These are phyloP conservation scores for Bipolaris bicolor DNA, from an alignment of 2,329 filamentous ascomycete genomes.

Conservation along the genomic window DNA sequence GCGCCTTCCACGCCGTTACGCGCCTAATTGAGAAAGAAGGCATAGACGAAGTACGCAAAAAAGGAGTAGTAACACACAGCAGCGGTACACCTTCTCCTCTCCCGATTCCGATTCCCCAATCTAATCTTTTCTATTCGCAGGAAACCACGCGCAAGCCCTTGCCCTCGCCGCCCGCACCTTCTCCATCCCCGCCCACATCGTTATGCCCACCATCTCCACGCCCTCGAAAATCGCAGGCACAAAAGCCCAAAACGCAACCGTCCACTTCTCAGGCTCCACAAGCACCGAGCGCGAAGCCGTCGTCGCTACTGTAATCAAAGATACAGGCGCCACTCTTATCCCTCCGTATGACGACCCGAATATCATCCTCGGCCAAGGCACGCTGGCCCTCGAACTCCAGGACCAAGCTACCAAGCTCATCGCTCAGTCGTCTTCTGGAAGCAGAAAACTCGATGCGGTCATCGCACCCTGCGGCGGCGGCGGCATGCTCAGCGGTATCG, in stretches of 20 bases:
- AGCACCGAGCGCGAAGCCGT: conserved; percentile 80
- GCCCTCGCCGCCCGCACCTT: conserved; percentile 79
- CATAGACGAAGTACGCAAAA: conserved; percentile 55
- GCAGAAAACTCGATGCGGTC: conserved; percentile 57
- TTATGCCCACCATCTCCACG: conserved; percentile 88
- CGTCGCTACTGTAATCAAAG: conserved; percentile 68
- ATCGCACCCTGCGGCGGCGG: conserved; percentile 87
- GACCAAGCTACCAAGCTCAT: conserved; percentile 69
- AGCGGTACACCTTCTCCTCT: conserved; percentile 64
- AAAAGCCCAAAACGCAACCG: conserved; percentile 73
- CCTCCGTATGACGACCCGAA: conserved; percentile 93
- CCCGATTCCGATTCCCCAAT: background rate
- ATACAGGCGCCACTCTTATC: conserved; percentile 78
- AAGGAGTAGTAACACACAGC: conserved; percentile 87
- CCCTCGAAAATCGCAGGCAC: conserved; percentile 89
- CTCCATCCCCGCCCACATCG: conserved; percentile 79
- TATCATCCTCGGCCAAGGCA: conserved; percentile 94
- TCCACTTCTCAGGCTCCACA: conserved; percentile 84
- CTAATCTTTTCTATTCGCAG: conserved; percentile 52
- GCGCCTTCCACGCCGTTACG: conserved; percentile 85
- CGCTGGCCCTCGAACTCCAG: conserved; percentile 80
- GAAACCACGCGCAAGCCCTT: conserved; percentile 94
- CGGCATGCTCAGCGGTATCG: conserved; percentile 83
- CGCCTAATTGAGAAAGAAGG: conserved; percentile 66
- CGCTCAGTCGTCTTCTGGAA: background rate